Evolutionary conservation across 1,284 basidiomycete genomes (phyloP).

Genomic region (Sutorius eximius): DNA sequence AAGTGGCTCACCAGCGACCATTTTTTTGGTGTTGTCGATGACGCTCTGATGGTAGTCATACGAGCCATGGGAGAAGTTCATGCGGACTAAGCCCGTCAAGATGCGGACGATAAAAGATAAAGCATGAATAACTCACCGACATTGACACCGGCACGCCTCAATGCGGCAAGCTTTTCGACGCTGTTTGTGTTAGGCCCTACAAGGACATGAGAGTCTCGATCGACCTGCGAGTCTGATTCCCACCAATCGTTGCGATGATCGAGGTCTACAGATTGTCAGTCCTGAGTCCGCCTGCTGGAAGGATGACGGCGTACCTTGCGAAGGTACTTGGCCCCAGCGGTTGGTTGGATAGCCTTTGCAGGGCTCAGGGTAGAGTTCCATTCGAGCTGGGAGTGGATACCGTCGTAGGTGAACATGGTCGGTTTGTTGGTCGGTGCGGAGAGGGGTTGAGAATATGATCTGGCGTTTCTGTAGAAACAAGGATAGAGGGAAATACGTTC

Average conservation of each 20-base stretch:
- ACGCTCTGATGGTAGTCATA: conserved; percentile 98
- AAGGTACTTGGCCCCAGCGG: conserved; percentile 77
- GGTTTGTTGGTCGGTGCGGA: conserved; percentile 16
- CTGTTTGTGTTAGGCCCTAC: conserved; percentile 89
- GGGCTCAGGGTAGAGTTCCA: conserved; percentile 87
- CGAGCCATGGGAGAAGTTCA: conserved; percentile 97
- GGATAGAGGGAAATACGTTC: conserved; percentile 7
- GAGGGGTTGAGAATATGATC: conserved; percentile 10
- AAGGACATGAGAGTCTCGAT: conserved; percentile 15
- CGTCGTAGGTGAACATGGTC: conserved; percentile 52
- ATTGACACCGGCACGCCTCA: conserved; percentile 90
- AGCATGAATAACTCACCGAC: conserved; percentile 65
- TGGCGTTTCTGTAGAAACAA: conserved; percentile 10
- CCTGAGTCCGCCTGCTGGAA: background rate
- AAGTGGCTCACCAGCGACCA: conserved; percentile 63
- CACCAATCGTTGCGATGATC: conserved; percentile 97
- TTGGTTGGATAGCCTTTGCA: conserved; percentile 62
- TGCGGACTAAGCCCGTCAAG: conserved; percentile 67
- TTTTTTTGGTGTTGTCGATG: conserved; percentile 91
- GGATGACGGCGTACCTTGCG: conserved; percentile 68
- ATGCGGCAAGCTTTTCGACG: conserved; percentile 79
- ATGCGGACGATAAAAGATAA: conserved; percentile 12
- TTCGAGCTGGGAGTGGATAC: conserved; percentile 80
- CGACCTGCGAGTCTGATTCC: conserved; percentile 16
- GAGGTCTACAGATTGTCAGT: conserved; percentile 61